These are phyloP conservation scores for Backusella macrospora DNA, from an alignment of 192 early-diverging fungal genomes.

Conservation along the genomic window DNA sequence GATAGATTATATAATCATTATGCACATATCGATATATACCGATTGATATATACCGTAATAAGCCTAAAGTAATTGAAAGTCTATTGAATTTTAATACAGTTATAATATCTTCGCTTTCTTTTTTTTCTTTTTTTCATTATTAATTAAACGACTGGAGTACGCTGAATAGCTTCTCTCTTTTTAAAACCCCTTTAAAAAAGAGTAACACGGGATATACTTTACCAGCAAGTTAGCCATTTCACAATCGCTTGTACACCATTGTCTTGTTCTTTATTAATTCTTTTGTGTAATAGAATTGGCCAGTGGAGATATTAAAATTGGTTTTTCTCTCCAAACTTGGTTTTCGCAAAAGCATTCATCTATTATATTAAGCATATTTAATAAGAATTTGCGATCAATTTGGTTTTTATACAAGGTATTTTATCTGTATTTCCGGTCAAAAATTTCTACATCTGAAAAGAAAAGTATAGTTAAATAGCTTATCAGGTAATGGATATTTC, in stretches of 20 bases:
- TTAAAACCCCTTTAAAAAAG: not conserved
- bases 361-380: not conserved
- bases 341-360: not conserved
- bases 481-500: too few relatives aligned
- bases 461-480: not conserved
- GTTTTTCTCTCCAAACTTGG: too few relatives aligned
- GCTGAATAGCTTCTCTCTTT: not conserved
- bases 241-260: not conserved
- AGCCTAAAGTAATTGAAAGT: too few relatives aligned
- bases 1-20: constrained; percentile 1
- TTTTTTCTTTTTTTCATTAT: not conserved
- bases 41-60: too few relatives aligned
- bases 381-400: not conserved
- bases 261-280: too few relatives aligned
- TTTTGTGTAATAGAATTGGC: too few relatives aligned
- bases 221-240: not conserved
- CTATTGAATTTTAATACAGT: too few relatives aligned
- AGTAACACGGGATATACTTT: not conserved
- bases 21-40: not conserved
- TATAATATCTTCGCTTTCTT: not conserved
- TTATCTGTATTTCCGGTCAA: not conserved
- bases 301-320: too few relatives aligned
- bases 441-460: not conserved
- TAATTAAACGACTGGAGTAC: too few relatives aligned
- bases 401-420: not conserved